Evolutionary conservation across 805 yeast species (phyloP).

Genomic region (Metschnikowia sp.): DNA sequence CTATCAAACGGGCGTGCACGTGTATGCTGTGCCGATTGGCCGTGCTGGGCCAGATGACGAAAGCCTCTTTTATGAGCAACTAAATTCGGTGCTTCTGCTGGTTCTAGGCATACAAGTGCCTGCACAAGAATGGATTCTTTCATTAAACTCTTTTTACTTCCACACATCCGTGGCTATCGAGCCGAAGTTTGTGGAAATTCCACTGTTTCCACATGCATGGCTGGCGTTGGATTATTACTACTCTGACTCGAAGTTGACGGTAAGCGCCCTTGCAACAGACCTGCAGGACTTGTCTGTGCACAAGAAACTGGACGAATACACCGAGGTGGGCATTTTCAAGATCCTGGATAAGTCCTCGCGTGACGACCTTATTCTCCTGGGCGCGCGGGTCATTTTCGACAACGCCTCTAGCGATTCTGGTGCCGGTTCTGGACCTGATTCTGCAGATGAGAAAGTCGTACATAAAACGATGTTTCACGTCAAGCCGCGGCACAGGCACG

Average conservation of each 20-base stretch:
- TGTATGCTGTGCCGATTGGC: slow-evolving; percentile 29
- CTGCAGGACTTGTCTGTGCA: neutral
- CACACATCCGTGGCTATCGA: slow-evolving; percentile 11
- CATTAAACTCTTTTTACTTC: slow-evolving; percentile 28
- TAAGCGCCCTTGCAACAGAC: slow-evolving; percentile 5
- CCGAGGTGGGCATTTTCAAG: slow-evolving; percentile 38
- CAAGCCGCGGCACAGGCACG: slow-evolving; percentile 35
- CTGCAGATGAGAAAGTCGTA: slow-evolving; percentile 6
- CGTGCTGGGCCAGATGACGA: slow-evolving; percentile 10
- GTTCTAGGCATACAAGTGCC: slow-evolving; percentile 19
- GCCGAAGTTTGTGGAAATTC: neutral
- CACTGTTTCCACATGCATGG: slow-evolving; percentile 5
- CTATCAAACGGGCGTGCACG: slow-evolving; percentile 24
- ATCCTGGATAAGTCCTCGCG: slow-evolving; percentile 24
- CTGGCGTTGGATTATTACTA: slow-evolving; percentile 12
- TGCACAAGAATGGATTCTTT: slow-evolving; percentile 24
- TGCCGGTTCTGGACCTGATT: neutral
- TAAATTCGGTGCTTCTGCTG: slow-evolving; percentile 4
- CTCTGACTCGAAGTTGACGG: slow-evolving; percentile 1
- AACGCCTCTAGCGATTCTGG: slow-evolving; percentile 15
- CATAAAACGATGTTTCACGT: slow-evolving; percentile 40
- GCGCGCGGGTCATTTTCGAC: slow-evolving; percentile 28
- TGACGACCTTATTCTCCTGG: slow-evolving; percentile 37
- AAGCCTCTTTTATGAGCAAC: slow-evolving; percentile 23
- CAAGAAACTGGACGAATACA: slow-evolving; percentile 8